Evolutionary conservation across 2,329 filamentous ascomycete genomes (phyloP).

Genomic region (Xylaria sp.): DNA sequence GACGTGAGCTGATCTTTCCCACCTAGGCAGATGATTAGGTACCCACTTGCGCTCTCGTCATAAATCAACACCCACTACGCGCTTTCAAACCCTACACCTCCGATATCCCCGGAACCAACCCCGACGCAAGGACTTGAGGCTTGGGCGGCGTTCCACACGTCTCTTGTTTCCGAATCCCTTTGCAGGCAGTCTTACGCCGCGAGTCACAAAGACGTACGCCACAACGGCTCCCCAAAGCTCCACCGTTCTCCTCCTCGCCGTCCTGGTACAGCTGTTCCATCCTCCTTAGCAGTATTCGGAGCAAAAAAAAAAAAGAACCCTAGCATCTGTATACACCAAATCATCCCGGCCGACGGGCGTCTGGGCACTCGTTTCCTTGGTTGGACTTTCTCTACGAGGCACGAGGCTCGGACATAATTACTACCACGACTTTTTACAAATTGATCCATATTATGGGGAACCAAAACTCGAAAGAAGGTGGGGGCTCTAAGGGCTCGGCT

Average conservation of each 20-base stretch:
- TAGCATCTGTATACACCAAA: conserved; percentile 11
- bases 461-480: conserved; percentile 68
- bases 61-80: conserved; percentile 27
- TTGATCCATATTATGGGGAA: conserved; percentile 68
- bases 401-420: conserved; percentile 20
- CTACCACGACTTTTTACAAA: not conserved
- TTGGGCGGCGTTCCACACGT: conserved; percentile 7
- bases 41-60: conserved; percentile 31
- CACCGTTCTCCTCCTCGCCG: conserved; percentile 54
- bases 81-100: conserved; percentile 32
- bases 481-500: conserved; percentile 57
- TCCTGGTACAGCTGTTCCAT: conserved; percentile 57
- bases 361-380: conserved; percentile 33
- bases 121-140: conserved; percentile 17
- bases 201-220: conserved; percentile 55
- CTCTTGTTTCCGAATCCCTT: conserved; percentile 20
- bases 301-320: conserved; percentile 23
- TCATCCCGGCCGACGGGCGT: conserved; percentile 33
- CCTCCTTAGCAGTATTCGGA: conserved; percentile 53
- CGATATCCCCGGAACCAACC: conserved; percentile 37
- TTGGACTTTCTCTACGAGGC: conserved; percentile 25
- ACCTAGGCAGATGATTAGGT: conserved; percentile 18
- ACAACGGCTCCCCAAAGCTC: conserved; percentile 52
- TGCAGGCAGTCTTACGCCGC: conserved; percentile 36
- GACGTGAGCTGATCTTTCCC: conserved; percentile 21